These are phyloP conservation scores for Physcomitrellopsis africana DNA, from an alignment of 225 moss, liverwort and hornwort species.

Conservation along the genomic window DNA sequence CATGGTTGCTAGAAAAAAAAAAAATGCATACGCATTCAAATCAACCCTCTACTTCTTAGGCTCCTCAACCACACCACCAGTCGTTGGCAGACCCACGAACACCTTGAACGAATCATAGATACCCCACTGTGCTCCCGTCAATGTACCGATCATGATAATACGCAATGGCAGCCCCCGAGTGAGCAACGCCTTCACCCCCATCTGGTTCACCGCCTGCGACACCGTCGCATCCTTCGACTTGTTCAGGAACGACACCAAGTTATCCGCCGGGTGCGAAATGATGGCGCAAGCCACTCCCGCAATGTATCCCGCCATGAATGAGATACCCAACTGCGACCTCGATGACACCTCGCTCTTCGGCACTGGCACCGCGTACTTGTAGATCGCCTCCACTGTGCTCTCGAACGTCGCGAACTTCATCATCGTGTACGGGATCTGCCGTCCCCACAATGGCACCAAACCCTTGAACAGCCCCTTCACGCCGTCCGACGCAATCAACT, in stretches of 20 bases:
- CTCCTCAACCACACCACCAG: constrained; percentile 68
- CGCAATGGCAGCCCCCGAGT: constrained; percentile 73
- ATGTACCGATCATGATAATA: constrained; percentile 76
- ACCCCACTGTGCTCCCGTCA: constrained; percentile 76
- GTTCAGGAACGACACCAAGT: constrained; percentile 75
- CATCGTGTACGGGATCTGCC: constrained; percentile 86
- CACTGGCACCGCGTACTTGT: constrained; percentile 66
- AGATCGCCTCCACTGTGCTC: constrained; percentile 81
- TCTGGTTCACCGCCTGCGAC: constrained; percentile 55
- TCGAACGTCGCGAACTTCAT: constrained; percentile 89
- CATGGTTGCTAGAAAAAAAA: background rate
- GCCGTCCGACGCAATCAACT: constrained; percentile 56
- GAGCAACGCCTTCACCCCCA: constrained; percentile 63
- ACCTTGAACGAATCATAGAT: constrained; percentile 86
- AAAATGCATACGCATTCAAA: background rate
- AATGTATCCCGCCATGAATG: constrained; percentile 73
- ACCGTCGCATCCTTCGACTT: constrained; percentile 68
- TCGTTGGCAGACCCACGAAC: constrained; percentile 68
- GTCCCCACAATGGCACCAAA: constrained; percentile 65
- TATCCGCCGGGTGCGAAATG: constrained; percentile 80
- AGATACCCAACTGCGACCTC: constrained; percentile 60
- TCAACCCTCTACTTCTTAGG: constrained; percentile 33
- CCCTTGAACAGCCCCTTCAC: constrained; percentile 77
- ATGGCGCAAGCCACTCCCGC: constrained; percentile 76
- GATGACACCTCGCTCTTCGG: constrained; percentile 70